Evolutionary conservation across 148 eudicot species (phyloP), one percentile per base, ranked within the genome.

Genomic region (Polygonum aviculare): DNA sequence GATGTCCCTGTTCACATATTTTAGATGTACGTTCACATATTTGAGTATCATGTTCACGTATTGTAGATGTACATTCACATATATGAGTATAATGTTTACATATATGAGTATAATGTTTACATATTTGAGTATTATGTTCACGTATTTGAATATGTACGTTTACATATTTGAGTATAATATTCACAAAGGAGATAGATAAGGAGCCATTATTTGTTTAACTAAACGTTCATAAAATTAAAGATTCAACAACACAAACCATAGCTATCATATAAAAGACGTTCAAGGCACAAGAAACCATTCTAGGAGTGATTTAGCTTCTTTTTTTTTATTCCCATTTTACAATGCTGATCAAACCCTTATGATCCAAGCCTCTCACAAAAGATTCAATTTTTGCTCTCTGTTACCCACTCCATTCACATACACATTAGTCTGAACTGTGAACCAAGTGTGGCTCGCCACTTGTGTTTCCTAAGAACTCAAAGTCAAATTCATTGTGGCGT

Each of bases 361-460:
- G 82, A 75, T 38, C 77, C 73, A 78, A n/a, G 41, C 19, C 3
- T 74, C 26, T 93, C 95, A 51, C 97, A 95, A 93, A 35, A 93
- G 89, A 80, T 85, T 87, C 19, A 88, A 83, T 47, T 95, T 88
- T 75, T 93, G 97, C 67, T 93, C 97, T 73, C 97, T 84, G 78
- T 93, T 93, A 18, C 97, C 97, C 8, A 87, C 91, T 4, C 97
- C 97, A 79, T 90, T 90, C 3, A 89, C 97, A 69, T 85, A 93
- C 12, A 93, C 82, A 75, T 93, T 93, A 36, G 97, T 93, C 81
- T 93, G 97, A 0, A 26, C 31, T 26, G 31, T 26, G 31, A 26
- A 93, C 93, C 54, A 89, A 18, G 82, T 93, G 91, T 9, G 98
- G 98, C 50, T 93, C 96, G 3, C 98, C 98, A 0, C 83, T 91